Base-by-base conservation (phyloP, 768 basidiomycete genomes). In the Galerina marginata region DNA sequence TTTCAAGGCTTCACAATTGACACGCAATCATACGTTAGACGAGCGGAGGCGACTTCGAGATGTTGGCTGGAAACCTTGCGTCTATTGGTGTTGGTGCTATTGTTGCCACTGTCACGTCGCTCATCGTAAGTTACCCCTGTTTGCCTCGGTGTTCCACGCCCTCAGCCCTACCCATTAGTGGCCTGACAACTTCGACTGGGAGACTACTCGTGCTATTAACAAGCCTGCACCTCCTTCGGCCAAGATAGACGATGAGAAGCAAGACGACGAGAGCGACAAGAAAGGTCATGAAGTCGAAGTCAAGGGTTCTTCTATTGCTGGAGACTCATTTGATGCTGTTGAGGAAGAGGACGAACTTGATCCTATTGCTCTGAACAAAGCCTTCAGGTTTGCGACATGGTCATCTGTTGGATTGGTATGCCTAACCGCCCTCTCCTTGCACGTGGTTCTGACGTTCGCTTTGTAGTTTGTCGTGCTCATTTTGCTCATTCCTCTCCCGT, bases 61-160 rank as follows among this genome's bases (percentile, higher is more conserved):
- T 97, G 93, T 81, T 97, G 14, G 88, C 93, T 0, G 95, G 95
- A 2, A 95, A 96, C 74, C 76, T 96, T n/a, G 89, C 88, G 1
- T 88, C 93, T 2, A 92, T 96, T 64, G 90, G 85, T 26, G 79
- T 91, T 11, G 92, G 93, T 7, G 93, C 83, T 3, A 88, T 97
- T 56, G 78, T 97, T 62, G 83, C 93, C 2, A 79, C 87, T 23
- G 77, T 74, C 3, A 74, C 82, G 38, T 93, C 93, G 0, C 71
- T 86, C 47, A 77, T 95, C 23, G 89, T 90, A 68, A 59, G 86
- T 74, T 5, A 50, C 7, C 20, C 15, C 51, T 23, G 11, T 48
- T 36, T 45, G 23, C 6, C 37, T 11, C 10, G 10, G 39, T 14
- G 15, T 16, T 11, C 42, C 16, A 38, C 38, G 33, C 43, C 11